Percentiles rank a stretch among this genome's conserved stretches.
Conservation (phyloP, 768 basidiomycete species). For the Inosperma sp. region DNA sequence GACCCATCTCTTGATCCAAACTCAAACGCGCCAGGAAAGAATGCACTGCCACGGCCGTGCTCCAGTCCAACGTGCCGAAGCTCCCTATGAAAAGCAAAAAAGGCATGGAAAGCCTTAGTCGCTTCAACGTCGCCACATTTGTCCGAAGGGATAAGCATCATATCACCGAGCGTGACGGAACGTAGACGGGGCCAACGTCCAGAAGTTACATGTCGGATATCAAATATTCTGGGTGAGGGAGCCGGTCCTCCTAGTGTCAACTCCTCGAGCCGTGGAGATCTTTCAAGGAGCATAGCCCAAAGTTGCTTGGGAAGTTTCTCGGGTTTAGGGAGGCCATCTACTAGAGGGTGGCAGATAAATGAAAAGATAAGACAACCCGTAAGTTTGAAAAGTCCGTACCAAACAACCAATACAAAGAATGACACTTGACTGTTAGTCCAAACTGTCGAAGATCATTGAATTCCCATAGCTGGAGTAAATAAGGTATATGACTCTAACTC, state of each 20-base stretch:
- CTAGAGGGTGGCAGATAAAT: constrained; percentile 2
- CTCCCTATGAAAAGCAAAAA: constrained; percentile 31
- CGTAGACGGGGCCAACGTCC: constrained; percentile 36
- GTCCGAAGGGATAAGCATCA: constrained; percentile 20
- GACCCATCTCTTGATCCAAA: constrained; percentile 8
- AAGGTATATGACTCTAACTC: background rate
- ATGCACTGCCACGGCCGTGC: constrained; percentile 27
- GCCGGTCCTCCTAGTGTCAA: constrained; percentile 32
- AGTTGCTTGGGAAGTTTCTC: constrained; percentile 36
- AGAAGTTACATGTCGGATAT: constrained; percentile 32
- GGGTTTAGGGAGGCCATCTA: constrained; percentile 31
- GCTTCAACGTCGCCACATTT: constrained; percentile 15
- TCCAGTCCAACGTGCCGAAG: constrained; percentile 28
- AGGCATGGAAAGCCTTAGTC: constrained; percentile 31
- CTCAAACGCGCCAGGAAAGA: constrained; percentile 22
- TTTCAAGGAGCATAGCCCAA: constrained; percentile 40
- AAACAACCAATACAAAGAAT: constrained; percentile 33
- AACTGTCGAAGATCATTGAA: constrained; percentile 33
- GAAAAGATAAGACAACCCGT: background rate
- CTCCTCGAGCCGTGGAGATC: constrained; percentile 35
- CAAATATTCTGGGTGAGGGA: constrained; percentile 38
- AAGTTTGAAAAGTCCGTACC: constrained; percentile 20
- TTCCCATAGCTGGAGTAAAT: constrained; percentile 29
- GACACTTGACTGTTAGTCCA: constrained; percentile 32
- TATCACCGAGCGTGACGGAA: constrained; percentile 32